Conservation (phyloP, 176 grass and related monocot genomes). For the Carex littledalei region DNA sequence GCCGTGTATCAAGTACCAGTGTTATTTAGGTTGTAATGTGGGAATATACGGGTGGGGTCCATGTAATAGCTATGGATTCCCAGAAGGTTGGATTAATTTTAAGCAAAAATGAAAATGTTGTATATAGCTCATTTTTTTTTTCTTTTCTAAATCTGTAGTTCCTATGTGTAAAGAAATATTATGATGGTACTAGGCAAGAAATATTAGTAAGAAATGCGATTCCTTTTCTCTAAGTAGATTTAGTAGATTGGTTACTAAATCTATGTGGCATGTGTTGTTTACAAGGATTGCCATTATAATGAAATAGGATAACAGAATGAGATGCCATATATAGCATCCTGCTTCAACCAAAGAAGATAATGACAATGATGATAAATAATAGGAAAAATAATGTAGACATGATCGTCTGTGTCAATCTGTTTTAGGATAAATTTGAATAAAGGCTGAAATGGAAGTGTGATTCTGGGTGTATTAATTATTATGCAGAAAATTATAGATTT, state of each 20-base stretch:
- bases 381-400: too few species aligned
- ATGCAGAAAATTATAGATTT: too few species aligned
- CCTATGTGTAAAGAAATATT: not conserved
- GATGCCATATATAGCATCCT: too few species aligned
- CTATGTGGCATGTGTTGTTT: too few species aligned
- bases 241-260: not conserved
- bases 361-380: too few species aligned
- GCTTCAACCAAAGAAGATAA: too few species aligned
- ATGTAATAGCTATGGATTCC: not conserved
- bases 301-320: too few species aligned
- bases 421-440: too few species aligned
- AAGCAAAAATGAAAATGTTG: conserved; percentile 5
- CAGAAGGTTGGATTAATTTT: not conserved
- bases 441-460: too few species aligned
- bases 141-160: not conserved
- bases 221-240: not conserved
- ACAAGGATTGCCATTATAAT: too few species aligned
- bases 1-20: not conserved
- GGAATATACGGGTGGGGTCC: not conserved
- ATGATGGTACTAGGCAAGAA: not conserved
- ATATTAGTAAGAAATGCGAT: not conserved
- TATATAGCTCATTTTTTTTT: conserved; percentile 2
- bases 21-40: conserved; percentile 16
- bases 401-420: too few species aligned
- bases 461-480: too few species aligned